Conservation (phyloP, 305 asterid species). For the Solanum chacoense region DNA sequence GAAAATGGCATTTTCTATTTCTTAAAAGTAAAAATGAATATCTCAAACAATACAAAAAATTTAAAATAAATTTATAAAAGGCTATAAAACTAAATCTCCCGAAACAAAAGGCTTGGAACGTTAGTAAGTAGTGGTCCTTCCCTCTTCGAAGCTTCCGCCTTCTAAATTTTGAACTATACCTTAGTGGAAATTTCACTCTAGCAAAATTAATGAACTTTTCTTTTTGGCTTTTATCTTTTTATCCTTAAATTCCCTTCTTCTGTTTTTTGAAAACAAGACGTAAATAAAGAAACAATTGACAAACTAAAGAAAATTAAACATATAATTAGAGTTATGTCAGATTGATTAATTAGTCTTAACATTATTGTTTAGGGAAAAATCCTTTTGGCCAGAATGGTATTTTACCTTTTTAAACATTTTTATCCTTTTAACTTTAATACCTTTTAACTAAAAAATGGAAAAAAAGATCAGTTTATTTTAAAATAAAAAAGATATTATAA, state of each 20-base stretch:
- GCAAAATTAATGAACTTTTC: neutral
- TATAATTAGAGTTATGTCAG: neutral
- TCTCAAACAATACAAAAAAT: neutral
- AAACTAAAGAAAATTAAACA: neutral
- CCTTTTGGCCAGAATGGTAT: too few relatives aligned
- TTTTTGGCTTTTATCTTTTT: neutral
- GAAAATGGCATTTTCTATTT: neutral
- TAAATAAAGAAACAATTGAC: neutral
- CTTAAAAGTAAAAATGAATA: neutral
- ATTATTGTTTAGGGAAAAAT: too few relatives aligned
- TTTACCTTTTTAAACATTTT: too few relatives aligned
- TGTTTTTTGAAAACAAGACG: neutral
- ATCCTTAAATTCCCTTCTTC: neutral
- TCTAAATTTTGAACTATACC: neutral
- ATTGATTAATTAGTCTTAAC: neutral
- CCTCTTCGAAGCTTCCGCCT: neutral
- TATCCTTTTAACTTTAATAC: too few relatives aligned
- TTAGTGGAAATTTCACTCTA: neutral
- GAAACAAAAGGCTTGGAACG: neutral
- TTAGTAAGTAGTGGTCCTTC: neutral
- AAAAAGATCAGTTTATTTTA: too few relatives aligned
- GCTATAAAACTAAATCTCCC: neutral
- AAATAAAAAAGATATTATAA: too few relatives aligned
- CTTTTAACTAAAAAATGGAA: too few relatives aligned
- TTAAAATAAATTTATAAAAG: neutral